Evolutionary conservation across 164 flowering plant species (phyloP), one percentile per base, ranked within the genome.

Genomic region (Liquidambar formosana): DNA sequence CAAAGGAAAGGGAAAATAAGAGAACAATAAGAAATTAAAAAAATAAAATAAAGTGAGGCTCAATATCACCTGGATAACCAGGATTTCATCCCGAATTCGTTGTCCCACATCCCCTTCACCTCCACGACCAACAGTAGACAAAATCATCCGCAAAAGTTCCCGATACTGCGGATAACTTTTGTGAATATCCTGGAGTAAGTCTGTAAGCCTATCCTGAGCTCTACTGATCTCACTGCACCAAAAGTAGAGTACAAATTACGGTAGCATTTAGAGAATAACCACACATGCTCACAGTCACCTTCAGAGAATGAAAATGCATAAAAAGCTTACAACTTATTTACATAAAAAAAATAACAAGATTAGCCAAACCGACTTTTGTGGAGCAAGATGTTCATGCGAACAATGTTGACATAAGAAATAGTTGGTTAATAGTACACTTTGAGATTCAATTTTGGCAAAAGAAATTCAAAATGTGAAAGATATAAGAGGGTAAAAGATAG

Each of bases 21-120:
- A 47, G 16, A 23, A 5, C 2, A 56, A 53, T 61, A 53, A 16
- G 5, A 58, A 57, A 59, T 16, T 53, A 27, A 10, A 57, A 21
- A 58, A 21, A 25, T 4, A 10, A 68, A 33, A 47, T 47, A 45
- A 73, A 21, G 18, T 22, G 47, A 21, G 23, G 18, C 46, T 21
- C 21, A 62, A 28, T 58, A 46, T 4, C 53, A 93, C 99, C 96
- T 93, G 98, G 73, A 95, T 86, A 74, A 95, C 98, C 77, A 95
- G 73, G 59, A 95, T 95, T 71, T 95, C 99, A 85, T 95, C 99
- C 41, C 99, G 87, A 69, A 95, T 95, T 57, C 98, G 78, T 80
- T 95, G 99, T 27, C 99, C 99, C 27, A 93, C 98, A 81, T 95
- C 98, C 61, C 99, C 99, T 84, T 95, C 97, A 73, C 98, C 99